Evolutionary conservation across 768 basidiomycete species (phyloP).

Genomic region (Lentinula aciculospora): DNA sequence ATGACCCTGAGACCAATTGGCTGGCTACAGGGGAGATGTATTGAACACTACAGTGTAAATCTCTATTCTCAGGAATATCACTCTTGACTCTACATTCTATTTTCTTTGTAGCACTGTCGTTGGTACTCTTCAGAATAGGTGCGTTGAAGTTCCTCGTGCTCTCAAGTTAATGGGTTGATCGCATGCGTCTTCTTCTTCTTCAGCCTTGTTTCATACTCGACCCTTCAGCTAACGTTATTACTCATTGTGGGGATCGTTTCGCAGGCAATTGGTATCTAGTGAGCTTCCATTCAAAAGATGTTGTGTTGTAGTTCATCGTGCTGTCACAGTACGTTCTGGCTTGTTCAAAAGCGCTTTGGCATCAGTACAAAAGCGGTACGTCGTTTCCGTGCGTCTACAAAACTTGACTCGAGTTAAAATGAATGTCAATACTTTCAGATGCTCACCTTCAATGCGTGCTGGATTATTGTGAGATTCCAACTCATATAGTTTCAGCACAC

Average conservation of each 20-base stretch:
- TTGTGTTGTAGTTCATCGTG: not conserved
- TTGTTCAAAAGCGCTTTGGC: slow-evolving; percentile 58
- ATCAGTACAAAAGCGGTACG: slow-evolving; percentile 59
- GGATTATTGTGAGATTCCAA: slow-evolving; percentile 50
- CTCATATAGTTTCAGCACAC: not conserved
- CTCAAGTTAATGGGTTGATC: not conserved
- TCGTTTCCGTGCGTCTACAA: not conserved
- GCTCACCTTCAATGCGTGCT: slow-evolving; percentile 65
- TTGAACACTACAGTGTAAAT: slow-evolving; percentile 67
- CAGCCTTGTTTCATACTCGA: slow-evolving; percentile 68
- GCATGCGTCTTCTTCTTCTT: not conserved
- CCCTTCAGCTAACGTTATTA: slow-evolving; percentile 61
- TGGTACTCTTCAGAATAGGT: slow-evolving; percentile 69
- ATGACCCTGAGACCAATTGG: not conserved
- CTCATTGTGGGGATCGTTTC: slow-evolving; percentile 61
- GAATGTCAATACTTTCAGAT: slow-evolving; percentile 29
- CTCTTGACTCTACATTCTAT: slow-evolving; percentile 1
- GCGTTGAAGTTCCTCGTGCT: not conserved
- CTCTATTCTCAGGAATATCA: slow-evolving; percentile 12
- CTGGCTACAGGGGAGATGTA: slow-evolving; percentile 57
- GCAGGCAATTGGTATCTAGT: slow-evolving; percentile 69
- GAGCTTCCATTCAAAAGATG: slow-evolving; percentile 14
- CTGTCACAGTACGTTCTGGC: slow-evolving; percentile 50
- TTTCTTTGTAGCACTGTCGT: slow-evolving; percentile 52
- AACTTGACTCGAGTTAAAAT: not conserved